phyloP scores from a whole-genome alignment of 495 filamentous ascomycete genomes.

The Penicillium bialowiezense region DNA sequence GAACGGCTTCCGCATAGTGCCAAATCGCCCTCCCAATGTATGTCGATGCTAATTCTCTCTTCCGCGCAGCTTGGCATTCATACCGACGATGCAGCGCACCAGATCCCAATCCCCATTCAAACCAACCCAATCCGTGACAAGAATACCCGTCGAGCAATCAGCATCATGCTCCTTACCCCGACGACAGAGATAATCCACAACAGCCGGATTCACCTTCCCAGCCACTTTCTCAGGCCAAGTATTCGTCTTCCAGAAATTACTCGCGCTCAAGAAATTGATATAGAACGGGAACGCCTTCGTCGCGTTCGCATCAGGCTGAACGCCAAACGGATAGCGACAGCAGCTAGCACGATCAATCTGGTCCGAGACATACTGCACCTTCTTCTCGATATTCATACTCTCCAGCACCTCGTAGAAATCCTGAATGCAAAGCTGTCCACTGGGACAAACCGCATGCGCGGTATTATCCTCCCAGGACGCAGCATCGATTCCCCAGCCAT shows the following conservation, averaged over 20 bases:
- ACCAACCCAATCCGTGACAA: conserved; percentile 94
- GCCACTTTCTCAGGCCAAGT: conserved; percentile 96
- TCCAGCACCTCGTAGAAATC: conserved; percentile 92
- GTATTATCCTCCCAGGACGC: conserved; percentile 88
- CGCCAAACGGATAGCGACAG: conserved; percentile 41
- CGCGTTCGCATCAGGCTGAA: conserved; percentile 28
- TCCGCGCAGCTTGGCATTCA: conserved; percentile 76
- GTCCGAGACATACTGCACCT: conserved; percentile 68
- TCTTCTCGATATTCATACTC: conserved; percentile 70
- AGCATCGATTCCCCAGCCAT: conserved; percentile 80
- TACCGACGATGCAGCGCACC: conserved; percentile 81
- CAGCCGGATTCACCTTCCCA: conserved; percentile 88
- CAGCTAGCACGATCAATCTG: conserved; percentile 71
- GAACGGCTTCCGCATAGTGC: neutral
- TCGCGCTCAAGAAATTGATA: conserved; percentile 86
- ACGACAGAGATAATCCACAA: conserved; percentile 73
- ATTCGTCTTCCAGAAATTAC: conserved; percentile 86
- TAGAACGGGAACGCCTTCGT: conserved; percentile 63
- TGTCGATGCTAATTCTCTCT: conserved; percentile 22
- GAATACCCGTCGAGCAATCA: conserved; percentile 84
- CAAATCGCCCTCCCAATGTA: neutral
- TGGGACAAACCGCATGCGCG: conserved; percentile 66
- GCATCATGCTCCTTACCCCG: conserved; percentile 58
- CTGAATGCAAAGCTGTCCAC: conserved; percentile 80
- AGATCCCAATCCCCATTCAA: conserved; percentile 90